phyloP scores from a whole-genome alignment of 495 filamentous ascomycete genomes.

The Aspergillus ellipticus region DNA sequence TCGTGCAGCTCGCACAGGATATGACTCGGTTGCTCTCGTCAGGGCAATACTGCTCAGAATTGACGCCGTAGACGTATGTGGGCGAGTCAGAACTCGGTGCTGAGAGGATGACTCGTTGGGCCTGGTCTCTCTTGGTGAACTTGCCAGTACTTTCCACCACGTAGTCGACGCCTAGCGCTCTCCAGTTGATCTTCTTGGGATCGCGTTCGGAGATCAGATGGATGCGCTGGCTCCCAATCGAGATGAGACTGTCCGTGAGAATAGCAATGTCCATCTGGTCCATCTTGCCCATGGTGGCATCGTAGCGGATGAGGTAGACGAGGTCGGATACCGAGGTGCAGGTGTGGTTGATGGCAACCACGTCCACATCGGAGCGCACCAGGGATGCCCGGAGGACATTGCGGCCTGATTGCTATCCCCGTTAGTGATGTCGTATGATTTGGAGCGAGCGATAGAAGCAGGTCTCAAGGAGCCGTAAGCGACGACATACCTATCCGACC shows the following conservation, averaged over 20 bases:
- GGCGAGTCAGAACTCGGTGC: slow-evolving; percentile 34
- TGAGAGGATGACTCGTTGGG: slow-evolving; percentile 34
- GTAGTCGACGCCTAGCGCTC: slow-evolving; percentile 28
- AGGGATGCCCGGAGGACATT: slow-evolving; percentile 36
- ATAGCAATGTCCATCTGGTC: slow-evolving; percentile 24
- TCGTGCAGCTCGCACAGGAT: slow-evolving; percentile 35
- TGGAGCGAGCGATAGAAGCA: too few species aligned
- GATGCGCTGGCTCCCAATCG: slow-evolving; percentile 23
- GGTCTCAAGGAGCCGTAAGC: too few species aligned
- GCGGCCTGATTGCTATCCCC: slow-evolving; percentile 21
- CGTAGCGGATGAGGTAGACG: slow-evolving; percentile 38
- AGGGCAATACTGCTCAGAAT: slow-evolving; percentile 24
- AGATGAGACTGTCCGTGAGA: slow-evolving; percentile 26
- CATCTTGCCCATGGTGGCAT: slow-evolving; percentile 32
- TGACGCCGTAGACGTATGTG: slow-evolving; percentile 36
- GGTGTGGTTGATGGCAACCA: slow-evolving; percentile 37
- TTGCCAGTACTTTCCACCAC: slow-evolving; percentile 37
- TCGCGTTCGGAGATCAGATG: slow-evolving; percentile 34
- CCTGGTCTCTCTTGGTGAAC: slow-evolving; percentile 33
- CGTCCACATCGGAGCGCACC: slow-evolving; percentile 27
- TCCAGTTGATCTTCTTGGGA: slow-evolving; percentile 33
- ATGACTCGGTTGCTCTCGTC: slow-evolving; percentile 26
- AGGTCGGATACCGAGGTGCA: slow-evolving; percentile 32
- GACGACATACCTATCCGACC: slow-evolving; percentile 27
- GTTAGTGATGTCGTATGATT: not conserved